Evolutionary conservation across 768 basidiomycete genomes (phyloP).

Genomic region (Pleurotus djamor): DNA sequence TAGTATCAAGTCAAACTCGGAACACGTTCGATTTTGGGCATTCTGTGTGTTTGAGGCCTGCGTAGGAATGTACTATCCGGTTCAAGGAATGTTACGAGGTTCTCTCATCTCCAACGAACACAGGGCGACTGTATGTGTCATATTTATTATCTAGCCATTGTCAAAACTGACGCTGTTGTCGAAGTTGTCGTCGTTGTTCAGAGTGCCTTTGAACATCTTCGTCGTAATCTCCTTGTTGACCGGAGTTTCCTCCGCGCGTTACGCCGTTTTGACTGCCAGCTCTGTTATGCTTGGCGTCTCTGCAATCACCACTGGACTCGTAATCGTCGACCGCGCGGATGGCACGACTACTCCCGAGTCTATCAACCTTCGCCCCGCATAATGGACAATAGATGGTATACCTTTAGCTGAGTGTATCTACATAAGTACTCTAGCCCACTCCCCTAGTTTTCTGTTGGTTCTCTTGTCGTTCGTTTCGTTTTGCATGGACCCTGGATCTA

Average conservation of each 20-base stretch:
- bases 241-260: slow-evolving; percentile 64
- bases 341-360: slow-evolving; percentile 2
- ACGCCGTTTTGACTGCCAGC: slow-evolving; percentile 57
- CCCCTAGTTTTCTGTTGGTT: too few relatives aligned
- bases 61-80: slow-evolving; percentile 79
- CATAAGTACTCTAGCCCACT: too few relatives aligned
- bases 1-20: slow-evolving; percentile 40
- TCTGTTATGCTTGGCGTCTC: slow-evolving; percentile 57
- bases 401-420: too few relatives aligned
- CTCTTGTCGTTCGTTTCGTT: too few relatives aligned
- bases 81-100: slow-evolving; percentile 73
- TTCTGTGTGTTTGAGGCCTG: slow-evolving; percentile 77
- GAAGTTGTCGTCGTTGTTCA: slow-evolving; percentile 68
- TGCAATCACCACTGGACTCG: slow-evolving; percentile 51
- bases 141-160: not conserved
- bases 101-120: slow-evolving; percentile 68
- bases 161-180: not conserved
- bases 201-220: slow-evolving; percentile 74
- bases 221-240: slow-evolving; percentile 69
- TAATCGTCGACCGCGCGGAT: slow-evolving; percentile 38
- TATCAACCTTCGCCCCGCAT: not conserved
- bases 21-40: slow-evolving; percentile 61
- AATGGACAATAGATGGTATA: not conserved
- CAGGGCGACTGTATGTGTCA: slow-evolving; percentile 62
- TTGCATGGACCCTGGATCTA: too few relatives aligned